A percentile compares a stretch with the other conserved stretches of the same genome.
phyloP scores from a whole-genome alignment of 768 basidiomycete species.

The Pleurotus sapidus region DNA sequence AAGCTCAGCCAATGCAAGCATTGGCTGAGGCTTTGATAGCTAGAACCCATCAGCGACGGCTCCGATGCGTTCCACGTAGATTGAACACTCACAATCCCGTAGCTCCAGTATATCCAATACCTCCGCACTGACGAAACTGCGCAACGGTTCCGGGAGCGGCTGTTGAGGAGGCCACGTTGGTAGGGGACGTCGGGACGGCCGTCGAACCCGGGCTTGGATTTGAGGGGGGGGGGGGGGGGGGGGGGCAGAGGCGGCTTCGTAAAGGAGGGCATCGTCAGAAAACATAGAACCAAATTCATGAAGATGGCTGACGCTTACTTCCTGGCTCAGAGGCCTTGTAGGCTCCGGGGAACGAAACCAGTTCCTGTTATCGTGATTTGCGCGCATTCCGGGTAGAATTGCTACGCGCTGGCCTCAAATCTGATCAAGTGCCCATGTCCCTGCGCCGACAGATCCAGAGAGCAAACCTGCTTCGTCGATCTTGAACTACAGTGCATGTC shows the following conservation, averaged over 20 bases:
- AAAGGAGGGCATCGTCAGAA: slow-evolving; percentile 29
- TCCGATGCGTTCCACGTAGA: no score
- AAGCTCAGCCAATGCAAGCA: no score
- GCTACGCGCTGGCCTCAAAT: slow-evolving; percentile 22
- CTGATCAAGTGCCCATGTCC: slow-evolving; percentile 28
- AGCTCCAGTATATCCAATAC: slow-evolving; percentile 34
- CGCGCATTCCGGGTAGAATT: slow-evolving; percentile 69
- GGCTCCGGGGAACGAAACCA: slow-evolving; percentile 44
- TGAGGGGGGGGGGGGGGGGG: slow-evolving; percentile 18
- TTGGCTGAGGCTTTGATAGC: no score
- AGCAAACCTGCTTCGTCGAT: slow-evolving; percentile 32
- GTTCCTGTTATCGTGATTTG: slow-evolving; percentile 44
- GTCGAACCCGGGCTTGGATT: slow-evolving; percentile 1
- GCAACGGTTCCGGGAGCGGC: slow-evolving; percentile 25
- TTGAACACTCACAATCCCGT: slow-evolving; percentile 32
- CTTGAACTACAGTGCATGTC: slow-evolving; percentile 22
- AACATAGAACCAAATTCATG: slow-evolving; percentile 15
- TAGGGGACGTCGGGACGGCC: slow-evolving; percentile 13
- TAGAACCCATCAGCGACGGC: no score
- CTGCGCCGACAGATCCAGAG: slow-evolving; percentile 35
- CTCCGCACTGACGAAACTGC: slow-evolving; percentile 42
- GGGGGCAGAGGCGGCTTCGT: slow-evolving; percentile 33
- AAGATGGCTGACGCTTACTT: slow-evolving; percentile 20
- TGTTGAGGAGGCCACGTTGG: slow-evolving; percentile 7
- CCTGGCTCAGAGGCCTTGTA: slow-evolving; percentile 42